Percentiles rank a stretch among this genome's conserved stretches.
Evolutionary conservation across 208 protist genomes (phyloP).

Genomic region (Tritrichomonas musculus): DNA sequence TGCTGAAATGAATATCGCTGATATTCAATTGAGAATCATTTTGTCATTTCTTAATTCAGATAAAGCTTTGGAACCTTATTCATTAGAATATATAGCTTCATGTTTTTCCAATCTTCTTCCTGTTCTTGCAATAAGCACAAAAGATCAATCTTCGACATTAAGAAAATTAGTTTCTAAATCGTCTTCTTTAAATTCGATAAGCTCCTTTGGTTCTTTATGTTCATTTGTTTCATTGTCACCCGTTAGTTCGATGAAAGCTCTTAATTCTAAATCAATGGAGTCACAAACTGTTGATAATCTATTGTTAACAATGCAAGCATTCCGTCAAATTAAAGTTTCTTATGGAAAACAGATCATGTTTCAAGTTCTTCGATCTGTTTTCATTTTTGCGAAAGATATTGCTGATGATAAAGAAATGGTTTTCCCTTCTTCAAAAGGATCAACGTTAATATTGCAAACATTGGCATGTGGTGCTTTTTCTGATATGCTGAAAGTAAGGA

Average conservation of each 20-base stretch:
- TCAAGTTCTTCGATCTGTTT: neutral
- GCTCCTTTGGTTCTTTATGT: too few species aligned
- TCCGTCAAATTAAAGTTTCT: neutral
- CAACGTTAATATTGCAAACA: neutral
- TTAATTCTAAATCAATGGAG: too few species aligned
- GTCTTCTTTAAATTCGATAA: too few species aligned
- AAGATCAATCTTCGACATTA: too few species aligned
- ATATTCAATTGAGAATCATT: neutral
- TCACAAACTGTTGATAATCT: too few species aligned
- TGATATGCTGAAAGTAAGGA: neutral
- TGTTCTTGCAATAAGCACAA: too few species aligned
- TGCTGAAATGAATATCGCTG: neutral
- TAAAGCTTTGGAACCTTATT: neutral
- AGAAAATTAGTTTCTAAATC: too few species aligned
- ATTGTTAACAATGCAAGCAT: neutral
- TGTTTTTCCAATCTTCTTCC: neutral
- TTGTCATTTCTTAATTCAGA: neutral
- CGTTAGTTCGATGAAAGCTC: too few species aligned
- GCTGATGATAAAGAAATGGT: neutral
- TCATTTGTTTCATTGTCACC: too few species aligned
- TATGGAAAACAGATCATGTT: neutral
- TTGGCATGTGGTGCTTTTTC: neutral
- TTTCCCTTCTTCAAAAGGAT: neutral
- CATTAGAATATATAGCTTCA: neutral
- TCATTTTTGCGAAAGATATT: neutral